phyloP scores from a whole-genome alignment of 2,329 filamentous ascomycete species.

The Zymoseptoria ardabiliae region DNA sequence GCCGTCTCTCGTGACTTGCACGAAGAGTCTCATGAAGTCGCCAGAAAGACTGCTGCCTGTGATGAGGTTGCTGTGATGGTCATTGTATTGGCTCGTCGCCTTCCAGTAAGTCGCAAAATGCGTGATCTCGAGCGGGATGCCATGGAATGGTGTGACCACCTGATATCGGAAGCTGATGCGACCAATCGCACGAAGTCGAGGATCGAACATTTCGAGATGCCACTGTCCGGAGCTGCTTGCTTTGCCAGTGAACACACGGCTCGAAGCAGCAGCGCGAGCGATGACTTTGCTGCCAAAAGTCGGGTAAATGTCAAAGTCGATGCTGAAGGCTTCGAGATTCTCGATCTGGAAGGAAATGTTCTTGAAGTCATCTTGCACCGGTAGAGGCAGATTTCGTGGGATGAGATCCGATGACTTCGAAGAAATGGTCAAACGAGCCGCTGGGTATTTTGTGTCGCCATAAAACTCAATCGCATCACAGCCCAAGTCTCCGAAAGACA shows the following conservation, averaged over 20 bases:
- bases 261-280: slow-evolving; percentile 86
- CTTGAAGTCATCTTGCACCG: slow-evolving; percentile 91
- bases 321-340: slow-evolving; percentile 81
- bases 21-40: slow-evolving; percentile 86
- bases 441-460: slow-evolving; percentile 92
- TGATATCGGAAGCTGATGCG: slow-evolving; percentile 92
- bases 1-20: slow-evolving; percentile 84
- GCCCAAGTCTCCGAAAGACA: slow-evolving; percentile 72
- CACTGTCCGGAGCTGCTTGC: slow-evolving; percentile 70
- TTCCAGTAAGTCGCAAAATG: slow-evolving; percentile 99
- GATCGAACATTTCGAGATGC: slow-evolving; percentile 86
- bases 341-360: slow-evolving; percentile 95
- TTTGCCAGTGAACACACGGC: slow-evolving; percentile 72
- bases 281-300: slow-evolving; percentile 97
- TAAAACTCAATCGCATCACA: slow-evolving; percentile 85
- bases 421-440: slow-evolving; percentile 88
- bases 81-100: slow-evolving; percentile 85
- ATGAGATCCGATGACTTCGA: slow-evolving; percentile 95
- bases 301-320: slow-evolving; percentile 96
- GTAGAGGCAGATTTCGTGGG: slow-evolving; percentile 88
- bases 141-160: slow-evolving; percentile 91
- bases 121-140: slow-evolving; percentile 88
- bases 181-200: slow-evolving; percentile 81
- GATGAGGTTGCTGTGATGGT: slow-evolving; percentile 76
- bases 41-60: slow-evolving; percentile 92